Base-by-base conservation (phyloP, 192 early-diverging fungal species). In the Coemansia sp. region DNA sequence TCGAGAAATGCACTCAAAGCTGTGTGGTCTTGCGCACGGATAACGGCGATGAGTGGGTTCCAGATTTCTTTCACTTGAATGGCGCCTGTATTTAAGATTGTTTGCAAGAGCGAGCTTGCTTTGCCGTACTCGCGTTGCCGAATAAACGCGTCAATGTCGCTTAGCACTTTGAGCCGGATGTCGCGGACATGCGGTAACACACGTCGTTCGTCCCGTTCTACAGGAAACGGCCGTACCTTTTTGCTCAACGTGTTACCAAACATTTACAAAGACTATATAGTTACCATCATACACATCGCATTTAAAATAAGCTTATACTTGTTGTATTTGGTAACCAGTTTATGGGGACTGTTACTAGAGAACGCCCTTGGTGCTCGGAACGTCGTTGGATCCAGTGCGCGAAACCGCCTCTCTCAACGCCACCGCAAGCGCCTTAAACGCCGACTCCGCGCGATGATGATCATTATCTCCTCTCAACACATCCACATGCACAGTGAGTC, bases 361-460 rank as follows among this genome's bases (percentile, higher is more conserved):
- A 17, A 89, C 86, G 21, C 97, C 97, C 82, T 99, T 99, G 8
- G 96, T 98, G 62, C 91, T 94, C 1, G 97, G 97, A n/a, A 98
- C 87, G 59, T 90, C 89, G 38, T 91, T 87, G 9, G 87, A 83
- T 2, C 97, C 95, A 9, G 94, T 94, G 46, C 82, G 84, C 17
- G 89, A 82, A n/a, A 92, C 81, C 2, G 97, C 97, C 62, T 93
- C 89, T 21, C 91, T 72, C 21, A 99, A 61, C 11, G 97, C 97
- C 19, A 98, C 87, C n/a, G 97, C 97, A 34, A 95, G 82, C 0
- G 96, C 94, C 82, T 99, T 99, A 86, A 99, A 99, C 5, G 97
- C 90, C 23, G 93, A 88, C 77, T 98, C 97, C 6, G 95, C 87
- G 21, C 91, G 80, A 71, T 99, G 97, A 69, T 99, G 97, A 80